These are phyloP conservation scores for Trametopsis cervina DNA, from an alignment of 768 basidiomycete genomes.

Conservation along the genomic window DNA sequence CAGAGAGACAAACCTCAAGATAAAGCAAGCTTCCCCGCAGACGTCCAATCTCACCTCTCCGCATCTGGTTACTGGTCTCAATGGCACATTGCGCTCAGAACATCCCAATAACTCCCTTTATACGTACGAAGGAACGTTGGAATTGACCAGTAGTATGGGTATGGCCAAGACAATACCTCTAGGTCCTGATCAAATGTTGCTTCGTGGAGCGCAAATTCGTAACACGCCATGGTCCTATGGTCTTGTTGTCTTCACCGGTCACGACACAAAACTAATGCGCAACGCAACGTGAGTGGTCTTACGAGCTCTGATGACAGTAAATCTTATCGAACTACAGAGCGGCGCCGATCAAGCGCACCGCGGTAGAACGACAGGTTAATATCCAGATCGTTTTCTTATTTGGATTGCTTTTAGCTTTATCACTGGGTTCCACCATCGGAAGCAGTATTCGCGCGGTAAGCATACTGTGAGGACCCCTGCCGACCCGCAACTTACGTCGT, in stretches of 20 bases:
- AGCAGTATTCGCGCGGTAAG: slow-evolving; percentile 76
- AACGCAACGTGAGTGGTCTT: slow-evolving; percentile 86
- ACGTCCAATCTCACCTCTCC: slow-evolving; percentile 78
- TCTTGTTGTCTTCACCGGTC: slow-evolving; percentile 88
- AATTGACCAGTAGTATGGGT: slow-evolving; percentile 49
- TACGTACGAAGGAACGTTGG: slow-evolving; percentile 84
- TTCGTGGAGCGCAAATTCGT: slow-evolving; percentile 91
- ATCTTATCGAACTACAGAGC: slow-evolving; percentile 43
- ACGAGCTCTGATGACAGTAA: not conserved
- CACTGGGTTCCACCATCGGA: slow-evolving; percentile 87
- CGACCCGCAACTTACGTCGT: too few species aligned
- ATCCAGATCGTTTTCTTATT: slow-evolving; percentile 95
- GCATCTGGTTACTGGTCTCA: slow-evolving; percentile 59
- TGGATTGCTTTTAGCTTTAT: slow-evolving; percentile 77
- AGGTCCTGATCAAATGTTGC: slow-evolving; percentile 89
- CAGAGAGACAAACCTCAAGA: slow-evolving; percentile 97
- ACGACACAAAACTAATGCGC: slow-evolving; percentile 97
- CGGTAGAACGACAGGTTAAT: slow-evolving; percentile 94
- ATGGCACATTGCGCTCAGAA: slow-evolving; percentile 85
- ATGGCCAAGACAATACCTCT: slow-evolving; percentile 78
- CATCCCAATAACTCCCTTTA: slow-evolving; percentile 98
- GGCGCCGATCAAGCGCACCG: slow-evolving; percentile 94
- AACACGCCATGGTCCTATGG: slow-evolving; percentile 98
- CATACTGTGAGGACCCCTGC: too few species aligned
- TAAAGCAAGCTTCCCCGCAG: slow-evolving; percentile 89